Evolutionary conservation across 441 rosid species (phyloP).

Genomic region (Gossypium trilobum): DNA sequence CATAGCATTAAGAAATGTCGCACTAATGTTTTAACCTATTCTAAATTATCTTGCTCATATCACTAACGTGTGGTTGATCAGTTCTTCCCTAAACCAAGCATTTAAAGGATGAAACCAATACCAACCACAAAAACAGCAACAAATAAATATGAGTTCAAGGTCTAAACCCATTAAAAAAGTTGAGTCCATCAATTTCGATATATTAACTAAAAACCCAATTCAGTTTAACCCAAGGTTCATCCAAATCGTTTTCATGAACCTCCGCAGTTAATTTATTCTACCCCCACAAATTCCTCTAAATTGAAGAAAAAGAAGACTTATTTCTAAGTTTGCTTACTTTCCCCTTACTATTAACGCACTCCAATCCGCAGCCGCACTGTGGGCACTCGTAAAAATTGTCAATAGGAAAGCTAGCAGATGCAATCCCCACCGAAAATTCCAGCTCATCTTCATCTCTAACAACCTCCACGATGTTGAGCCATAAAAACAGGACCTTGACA

Average conservation of each 20-base stretch:
- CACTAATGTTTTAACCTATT: background rate
- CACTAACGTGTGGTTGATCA: background rate
- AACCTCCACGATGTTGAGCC: conserved; percentile 84
- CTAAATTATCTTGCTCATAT: background rate
- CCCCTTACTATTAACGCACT: conserved; percentile 31
- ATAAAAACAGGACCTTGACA: conserved; percentile 65
- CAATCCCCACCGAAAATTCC: conserved; percentile 69
- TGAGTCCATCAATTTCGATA: background rate
- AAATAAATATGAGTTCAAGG: background rate
- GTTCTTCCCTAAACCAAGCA: background rate
- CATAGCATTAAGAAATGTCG: background rate
- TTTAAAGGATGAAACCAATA: background rate
- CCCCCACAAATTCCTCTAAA: conserved; percentile 23
- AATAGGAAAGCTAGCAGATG: conserved; percentile 59
- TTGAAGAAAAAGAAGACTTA: conserved; percentile 41
- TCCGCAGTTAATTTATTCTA: background rate
- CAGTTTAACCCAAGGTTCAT: background rate
- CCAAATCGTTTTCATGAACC: background rate
- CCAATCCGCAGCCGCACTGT: conserved; percentile 75
- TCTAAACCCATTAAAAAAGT: background rate
- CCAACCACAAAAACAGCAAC: background rate
- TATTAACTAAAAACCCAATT: background rate
- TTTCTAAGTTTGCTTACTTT: conserved; percentile 28
- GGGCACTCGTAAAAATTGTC: conserved; percentile 69
- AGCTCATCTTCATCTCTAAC: conserved; percentile 44